Base-by-base conservation (phyloP, 345 rosid species). In the Euphorbia peplus region DNA sequence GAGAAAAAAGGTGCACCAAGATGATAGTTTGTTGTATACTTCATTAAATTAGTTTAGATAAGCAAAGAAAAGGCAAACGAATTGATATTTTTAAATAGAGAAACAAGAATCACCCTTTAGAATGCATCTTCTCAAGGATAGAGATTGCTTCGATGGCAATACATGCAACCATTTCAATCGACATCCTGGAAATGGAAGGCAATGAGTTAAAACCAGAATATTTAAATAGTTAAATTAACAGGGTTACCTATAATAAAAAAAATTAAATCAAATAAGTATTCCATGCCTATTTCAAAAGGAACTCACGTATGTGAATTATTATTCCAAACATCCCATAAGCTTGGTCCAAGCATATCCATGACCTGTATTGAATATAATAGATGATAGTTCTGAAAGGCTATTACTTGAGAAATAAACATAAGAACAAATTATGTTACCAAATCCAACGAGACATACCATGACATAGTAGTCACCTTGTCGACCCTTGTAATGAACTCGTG, bases 321-420 rank as follows among this genome's bases (percentile, higher is more conserved):
- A 62, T 87, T 89, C 93, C 90, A 90, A 76, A 84, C 84, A 81
- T 86, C 97, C 93, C 93, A 87, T 67, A 93, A 78, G 79, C 96
- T 93, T 47, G 93, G 96, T 53, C 98, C 93, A 58, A 90, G 87
- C 66, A 87, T 87, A 83, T 92, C 97, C 97, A 92, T 92, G 56
- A 92, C 95, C 96, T 92, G 83, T 68, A 76, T 52, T 35, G 11
- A 57, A 65, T 39, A 73, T 8, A 15, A 6, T 16, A 59, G 26
- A 39, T 8, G 19, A 5, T 21, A 22, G 25, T 46, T 12, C n/a
- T 25, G 1, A 28, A 26, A 58, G 39, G 51, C 24, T 69, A 24
- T 18, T 3, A 55, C 26, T 47, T 24, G 32, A 41, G 7, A n/a
- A 69, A 35, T 32, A 4, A 21, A 13, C 35, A 6, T 1, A 46